phyloP scores from a whole-genome alignment of 208 protist genomes.

The Lotmaria passim region DNA sequence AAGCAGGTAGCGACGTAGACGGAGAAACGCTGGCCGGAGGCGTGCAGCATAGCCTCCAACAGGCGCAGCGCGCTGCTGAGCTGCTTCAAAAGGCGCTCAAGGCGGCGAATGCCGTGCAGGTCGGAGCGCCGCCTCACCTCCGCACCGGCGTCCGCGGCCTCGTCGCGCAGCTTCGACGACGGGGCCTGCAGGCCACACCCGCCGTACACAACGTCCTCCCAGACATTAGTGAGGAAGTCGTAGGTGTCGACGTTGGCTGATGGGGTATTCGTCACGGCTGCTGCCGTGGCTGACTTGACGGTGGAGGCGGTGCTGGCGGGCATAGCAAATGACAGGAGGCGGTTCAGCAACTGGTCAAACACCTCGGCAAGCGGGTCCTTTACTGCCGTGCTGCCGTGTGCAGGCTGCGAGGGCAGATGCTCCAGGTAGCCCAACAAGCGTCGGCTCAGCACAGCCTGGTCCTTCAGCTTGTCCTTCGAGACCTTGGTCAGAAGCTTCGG shows the following conservation, averaged over 20 bases:
- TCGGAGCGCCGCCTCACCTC: conserved; percentile 23
- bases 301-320: conserved; percentile 12
- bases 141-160: conserved; percentile 3
- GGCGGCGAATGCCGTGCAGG: conserved; percentile 42
- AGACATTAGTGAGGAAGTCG: conserved; percentile 39
- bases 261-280: not conserved
- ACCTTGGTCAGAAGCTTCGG: conserved; percentile 79
- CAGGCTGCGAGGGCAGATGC: conserved; percentile 40
- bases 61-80: conserved; percentile 64
- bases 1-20: conserved; percentile 71
- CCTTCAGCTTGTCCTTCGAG: conserved; percentile 73
- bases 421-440: conserved; percentile 81
- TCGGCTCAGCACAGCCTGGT: conserved; percentile 81
- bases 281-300: conserved; percentile 4
- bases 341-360: conserved; percentile 69
- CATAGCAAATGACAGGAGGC: conserved; percentile 67
- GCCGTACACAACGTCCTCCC: conserved; percentile 29
- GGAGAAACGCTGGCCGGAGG: conserved; percentile 68
- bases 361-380: conserved; percentile 58
- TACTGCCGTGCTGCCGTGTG: not conserved
- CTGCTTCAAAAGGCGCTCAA: conserved; percentile 71
- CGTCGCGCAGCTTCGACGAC: not conserved
- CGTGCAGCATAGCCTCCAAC: conserved; percentile 66
- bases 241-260: not conserved
- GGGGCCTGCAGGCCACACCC: conserved; percentile 33